A percentile compares a stretch with the other conserved stretches of the same genome.
Conservation (phyloP, 2,329 filamentous ascomycete genomes). For the Diaporthe sp. region DNA sequence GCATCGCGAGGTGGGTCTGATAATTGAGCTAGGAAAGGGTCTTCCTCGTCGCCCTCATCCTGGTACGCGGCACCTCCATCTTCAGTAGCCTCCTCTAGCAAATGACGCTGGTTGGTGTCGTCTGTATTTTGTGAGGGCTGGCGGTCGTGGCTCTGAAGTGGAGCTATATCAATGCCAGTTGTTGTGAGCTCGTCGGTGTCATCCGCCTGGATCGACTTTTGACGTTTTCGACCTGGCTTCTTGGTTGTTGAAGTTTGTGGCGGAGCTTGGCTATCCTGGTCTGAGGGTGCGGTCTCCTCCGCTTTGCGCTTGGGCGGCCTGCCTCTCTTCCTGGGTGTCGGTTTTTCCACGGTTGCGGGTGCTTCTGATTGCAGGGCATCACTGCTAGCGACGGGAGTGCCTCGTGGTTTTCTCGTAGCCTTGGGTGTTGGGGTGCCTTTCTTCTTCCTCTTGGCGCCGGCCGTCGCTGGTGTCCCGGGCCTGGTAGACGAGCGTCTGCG, state of each 20-base stretch:
- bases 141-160: not conserved
- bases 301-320: slow-evolving; percentile 38
- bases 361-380: slow-evolving; percentile 35
- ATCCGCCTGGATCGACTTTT: slow-evolving; percentile 44
- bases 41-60: slow-evolving; percentile 41
- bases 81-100: not conserved
- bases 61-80: not conserved
- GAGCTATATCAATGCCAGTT: not conserved
- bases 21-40: slow-evolving; percentile 43
- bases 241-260: slow-evolving; percentile 44
- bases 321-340: slow-evolving; percentile 49
- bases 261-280: slow-evolving; percentile 46
- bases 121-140: not conserved
- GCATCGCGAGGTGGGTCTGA: slow-evolving; percentile 34
- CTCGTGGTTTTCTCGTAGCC: slow-evolving; percentile 45
- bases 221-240: slow-evolving; percentile 51
- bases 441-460: slow-evolving; percentile 58
- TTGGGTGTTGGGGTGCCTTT: slow-evolving; percentile 60
- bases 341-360: slow-evolving; percentile 12
- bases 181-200: slow-evolving; percentile 45
- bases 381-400: slow-evolving; percentile 32
- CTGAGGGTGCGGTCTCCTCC: slow-evolving; percentile 7
- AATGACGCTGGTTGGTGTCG: not conserved
- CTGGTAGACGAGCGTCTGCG: slow-evolving; percentile 63
- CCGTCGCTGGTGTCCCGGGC: slow-evolving; percentile 64